Conservation (phyloP, 1,139 yeast genomes). For the Yamadazyma pseudoaaseri region DNA sequence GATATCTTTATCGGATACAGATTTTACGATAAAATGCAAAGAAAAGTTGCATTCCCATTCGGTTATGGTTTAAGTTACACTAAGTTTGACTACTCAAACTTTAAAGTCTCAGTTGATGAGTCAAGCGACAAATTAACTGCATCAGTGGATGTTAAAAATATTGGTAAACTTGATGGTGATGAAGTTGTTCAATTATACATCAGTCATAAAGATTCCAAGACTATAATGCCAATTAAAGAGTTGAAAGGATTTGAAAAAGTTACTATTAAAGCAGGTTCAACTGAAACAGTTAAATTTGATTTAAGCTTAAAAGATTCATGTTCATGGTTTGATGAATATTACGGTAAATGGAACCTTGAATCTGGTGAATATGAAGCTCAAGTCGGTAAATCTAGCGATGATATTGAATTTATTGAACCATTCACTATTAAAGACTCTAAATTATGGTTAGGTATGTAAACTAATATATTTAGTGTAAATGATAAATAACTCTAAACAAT, state of each 20-base stretch:
- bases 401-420: conserved; percentile 24
- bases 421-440: conserved; percentile 27
- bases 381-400: conserved; percentile 38
- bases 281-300: conserved; percentile 29
- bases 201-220: conserved; percentile 33
- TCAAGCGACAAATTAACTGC: conserved; percentile 13
- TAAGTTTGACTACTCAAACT: conserved; percentile 27
- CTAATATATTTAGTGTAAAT: too few relatives aligned
- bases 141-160: conserved; percentile 38
- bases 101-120: conserved; percentile 16
- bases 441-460: conserved; percentile 21
- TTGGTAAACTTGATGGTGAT: conserved; percentile 38
- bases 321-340: conserved; percentile 53
- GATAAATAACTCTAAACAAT: too few relatives aligned
- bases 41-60: conserved; percentile 53
- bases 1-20: conserved; percentile 63
- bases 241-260: conserved; percentile 55
- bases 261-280: conserved; percentile 35
- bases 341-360: conserved; percentile 30
- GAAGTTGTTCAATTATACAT: conserved; percentile 50
- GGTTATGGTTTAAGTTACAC: conserved; percentile 64
- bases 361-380: conserved; percentile 22
- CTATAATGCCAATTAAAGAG: conserved; percentile 54
- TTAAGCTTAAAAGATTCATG: conserved; percentile 46
- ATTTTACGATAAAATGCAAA: conserved; percentile 51